phyloP scores from a whole-genome alignment of 2,329 filamentous ascomycete genomes.

The Sodiomyces alkalinus region DNA sequence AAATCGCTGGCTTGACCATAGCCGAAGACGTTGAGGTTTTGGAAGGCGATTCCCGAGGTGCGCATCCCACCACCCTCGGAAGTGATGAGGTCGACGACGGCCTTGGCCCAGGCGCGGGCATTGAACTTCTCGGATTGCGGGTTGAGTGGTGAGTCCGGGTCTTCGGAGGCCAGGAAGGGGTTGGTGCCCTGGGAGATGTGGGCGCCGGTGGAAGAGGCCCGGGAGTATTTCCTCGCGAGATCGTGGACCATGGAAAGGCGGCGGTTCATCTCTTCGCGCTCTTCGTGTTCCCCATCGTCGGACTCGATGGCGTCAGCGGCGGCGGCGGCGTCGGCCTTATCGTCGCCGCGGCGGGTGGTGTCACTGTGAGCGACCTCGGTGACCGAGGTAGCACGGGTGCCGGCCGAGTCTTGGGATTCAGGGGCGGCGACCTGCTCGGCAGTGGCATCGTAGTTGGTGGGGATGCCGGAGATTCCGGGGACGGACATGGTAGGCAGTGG shows the following conservation, averaged over 20 bases:
- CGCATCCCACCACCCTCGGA: conserved; percentile 40
- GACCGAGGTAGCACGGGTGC: conserved; percentile 20
- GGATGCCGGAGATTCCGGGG: conserved; percentile 20
- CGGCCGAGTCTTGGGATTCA: conserved; percentile 12
- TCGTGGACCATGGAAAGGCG: conserved; percentile 37
- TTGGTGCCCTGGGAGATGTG: conserved; percentile 22
- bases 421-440: conserved; percentile 26
- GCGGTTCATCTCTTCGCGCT: conserved; percentile 30
- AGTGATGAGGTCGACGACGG: conserved; percentile 35
- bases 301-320: conserved; percentile 14
- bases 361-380: conserved; percentile 18
- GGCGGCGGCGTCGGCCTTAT: conserved; percentile 5
- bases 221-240: conserved; percentile 41
- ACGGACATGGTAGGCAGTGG: conserved; percentile 21
- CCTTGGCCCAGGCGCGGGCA: conserved; percentile 42
- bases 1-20: conserved; percentile 55
- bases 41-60: conserved; percentile 49
- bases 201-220: conserved; percentile 27
- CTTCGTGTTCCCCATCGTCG: conserved; percentile 21
- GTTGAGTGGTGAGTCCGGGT: conserved; percentile 37
- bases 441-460: conserved; percentile 33
- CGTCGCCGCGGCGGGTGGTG: conserved; percentile 8
- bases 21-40: conserved; percentile 53
- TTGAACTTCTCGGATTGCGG: conserved; percentile 38
- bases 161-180: conserved; percentile 31